Conservation (phyloP, 2,329 filamentous ascomycete genomes). For the Epichloe gansuensis region DNA sequence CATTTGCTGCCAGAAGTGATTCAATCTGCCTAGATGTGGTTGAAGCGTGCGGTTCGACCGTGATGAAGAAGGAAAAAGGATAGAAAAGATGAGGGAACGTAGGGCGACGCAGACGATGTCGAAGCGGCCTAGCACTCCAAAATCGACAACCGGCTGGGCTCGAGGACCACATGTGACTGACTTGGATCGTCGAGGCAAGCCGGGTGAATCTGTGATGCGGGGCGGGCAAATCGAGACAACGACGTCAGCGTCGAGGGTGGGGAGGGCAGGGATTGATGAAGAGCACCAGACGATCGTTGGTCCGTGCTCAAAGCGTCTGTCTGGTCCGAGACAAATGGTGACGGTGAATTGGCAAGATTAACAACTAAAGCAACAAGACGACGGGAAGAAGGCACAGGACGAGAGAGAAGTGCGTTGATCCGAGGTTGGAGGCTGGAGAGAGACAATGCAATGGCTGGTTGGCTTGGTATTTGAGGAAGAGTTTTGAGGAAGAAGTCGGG, state of each 20-base stretch:
- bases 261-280: neutral
- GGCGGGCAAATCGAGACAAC: neutral
- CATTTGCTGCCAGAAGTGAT: neutral
- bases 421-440: neutral
- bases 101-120: slow-evolving; percentile 1
- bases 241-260: neutral
- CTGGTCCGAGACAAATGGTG: neutral
- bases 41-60: neutral
- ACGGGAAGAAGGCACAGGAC: neutral
- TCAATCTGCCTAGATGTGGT: neutral
- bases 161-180: slow-evolving; percentile 4
- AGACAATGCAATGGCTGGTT: neutral
- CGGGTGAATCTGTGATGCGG: neutral
- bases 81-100: neutral
- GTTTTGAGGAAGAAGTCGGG: neutral
- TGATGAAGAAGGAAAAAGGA: neutral
- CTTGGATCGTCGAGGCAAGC: slow-evolving; percentile 3
- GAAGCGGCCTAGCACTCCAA: neutral
- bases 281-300: neutral
- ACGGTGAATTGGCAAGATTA: neutral
- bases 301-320: neutral
- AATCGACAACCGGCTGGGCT: neutral
- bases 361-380: neutral
- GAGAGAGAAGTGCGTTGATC: neutral
- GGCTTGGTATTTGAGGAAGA: neutral